phyloP scores from a whole-genome alignment of 192 early-diverging fungal genomes.

The Backusella macrospora region DNA sequence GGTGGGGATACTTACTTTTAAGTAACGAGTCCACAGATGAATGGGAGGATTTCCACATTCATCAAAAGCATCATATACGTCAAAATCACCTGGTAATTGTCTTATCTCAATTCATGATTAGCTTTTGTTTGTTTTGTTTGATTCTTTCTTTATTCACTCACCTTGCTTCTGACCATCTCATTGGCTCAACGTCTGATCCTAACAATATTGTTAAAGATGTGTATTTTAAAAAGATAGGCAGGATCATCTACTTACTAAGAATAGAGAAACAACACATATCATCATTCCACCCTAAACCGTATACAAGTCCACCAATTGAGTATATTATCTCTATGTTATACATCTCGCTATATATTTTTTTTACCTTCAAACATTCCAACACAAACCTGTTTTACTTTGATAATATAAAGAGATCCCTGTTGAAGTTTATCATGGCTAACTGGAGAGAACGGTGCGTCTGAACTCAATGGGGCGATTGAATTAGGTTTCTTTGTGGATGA shows the following conservation, averaged over 20 bases:
- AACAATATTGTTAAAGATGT: background rate
- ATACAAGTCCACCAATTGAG: constrained; percentile 5
- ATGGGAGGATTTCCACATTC: constrained; percentile 41
- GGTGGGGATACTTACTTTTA: constrained; percentile 30
- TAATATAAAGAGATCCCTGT: constrained; percentile 37
- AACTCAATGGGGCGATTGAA: background rate
- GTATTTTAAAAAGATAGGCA: background rate
- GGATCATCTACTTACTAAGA: constrained; percentile 29
- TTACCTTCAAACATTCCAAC: constrained; percentile 40
- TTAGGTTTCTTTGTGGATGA: background rate
- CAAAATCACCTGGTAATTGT: constrained; percentile 43
- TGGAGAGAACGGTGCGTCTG: constrained; percentile 24
- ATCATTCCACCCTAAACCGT: constrained; percentile 42
- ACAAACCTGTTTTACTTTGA: constrained; percentile 34
- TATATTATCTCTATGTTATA: background rate
- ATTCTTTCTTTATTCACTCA: constrained; percentile 27
- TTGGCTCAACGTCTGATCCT: constrained; percentile 36
- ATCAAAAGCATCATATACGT: constrained; percentile 42
- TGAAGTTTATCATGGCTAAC: constrained; percentile 33
- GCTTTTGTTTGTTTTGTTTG: background rate
- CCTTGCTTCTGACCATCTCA: constrained; percentile 46
- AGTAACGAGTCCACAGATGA: constrained; percentile 37
- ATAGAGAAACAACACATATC: constrained; percentile 46
- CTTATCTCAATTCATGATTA: background rate
- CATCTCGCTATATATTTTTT: background rate